phyloP scores from a whole-genome alignment of 2,329 filamentous ascomycete genomes.

The Calonectria hongkongensis region DNA sequence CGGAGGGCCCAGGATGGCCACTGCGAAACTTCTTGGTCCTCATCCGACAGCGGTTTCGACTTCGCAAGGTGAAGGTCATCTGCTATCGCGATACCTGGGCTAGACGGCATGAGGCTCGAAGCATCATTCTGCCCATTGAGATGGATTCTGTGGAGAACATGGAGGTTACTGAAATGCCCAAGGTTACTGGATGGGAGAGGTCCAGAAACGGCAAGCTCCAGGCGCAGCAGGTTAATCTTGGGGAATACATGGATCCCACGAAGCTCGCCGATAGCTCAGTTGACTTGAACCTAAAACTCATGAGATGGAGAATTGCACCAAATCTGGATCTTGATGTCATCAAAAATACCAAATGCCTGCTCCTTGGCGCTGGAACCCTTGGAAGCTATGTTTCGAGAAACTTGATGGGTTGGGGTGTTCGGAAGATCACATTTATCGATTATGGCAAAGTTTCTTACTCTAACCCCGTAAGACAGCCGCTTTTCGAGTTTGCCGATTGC shows the following conservation, averaged over 20 bases:
- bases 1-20: conserved; percentile 92
- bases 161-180: conserved; percentile 79
- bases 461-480: conserved; percentile 94
- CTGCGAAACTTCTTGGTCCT: conserved; percentile 91
- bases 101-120: conserved; percentile 86
- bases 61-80: conserved; percentile 86
- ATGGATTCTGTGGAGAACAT: conserved; percentile 69
- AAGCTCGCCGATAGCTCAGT: conserved; percentile 94
- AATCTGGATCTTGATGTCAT: conserved; percentile 90
- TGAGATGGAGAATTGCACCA: conserved; percentile 98
- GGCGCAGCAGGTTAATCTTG: conserved; percentile 86
- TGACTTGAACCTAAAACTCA: conserved; percentile 96
- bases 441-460: conserved; percentile 96
- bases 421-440: conserved; percentile 96
- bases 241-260: conserved; percentile 93
- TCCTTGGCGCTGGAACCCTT: conserved; percentile 93
- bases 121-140: conserved; percentile 82
- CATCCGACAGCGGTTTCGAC: conserved; percentile 86
- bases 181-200: conserved; percentile 96
- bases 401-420: conserved; percentile 95
- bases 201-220: conserved; percentile 86
- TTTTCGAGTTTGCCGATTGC: conserved; percentile 94
- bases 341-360: conserved; percentile 90
- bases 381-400: conserved; percentile 96
- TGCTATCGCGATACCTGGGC: conserved; percentile 92